A percentile compares a stretch with the other conserved stretches of the same genome.
Conservation (phyloP, 1,139 yeast genomes). For the Yamadazyma spencermartinsiae region DNA sequence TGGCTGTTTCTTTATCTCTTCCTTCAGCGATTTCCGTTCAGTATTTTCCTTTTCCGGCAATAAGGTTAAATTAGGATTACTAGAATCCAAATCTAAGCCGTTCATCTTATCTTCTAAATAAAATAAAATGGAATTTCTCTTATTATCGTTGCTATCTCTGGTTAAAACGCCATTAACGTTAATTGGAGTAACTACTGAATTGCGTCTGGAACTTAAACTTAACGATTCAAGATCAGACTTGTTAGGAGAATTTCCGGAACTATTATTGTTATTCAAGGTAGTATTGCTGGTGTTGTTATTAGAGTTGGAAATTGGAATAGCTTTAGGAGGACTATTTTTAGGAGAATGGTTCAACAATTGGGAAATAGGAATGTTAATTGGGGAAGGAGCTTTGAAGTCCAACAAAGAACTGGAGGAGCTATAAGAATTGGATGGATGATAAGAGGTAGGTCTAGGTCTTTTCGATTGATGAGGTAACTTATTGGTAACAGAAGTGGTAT, state of each 20-base stretch:
- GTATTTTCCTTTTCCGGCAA: constrained; percentile 9
- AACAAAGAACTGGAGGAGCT: constrained; percentile 51
- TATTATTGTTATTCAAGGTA: constrained; percentile 33
- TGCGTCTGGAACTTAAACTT: constrained; percentile 30
- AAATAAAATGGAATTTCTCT: constrained; percentile 45
- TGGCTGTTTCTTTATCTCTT: neutral
- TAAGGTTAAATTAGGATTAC: constrained; percentile 2
- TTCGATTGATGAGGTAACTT: constrained; percentile 46
- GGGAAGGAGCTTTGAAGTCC: constrained; percentile 25
- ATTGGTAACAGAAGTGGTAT: constrained; percentile 14
- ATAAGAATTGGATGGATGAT: constrained; percentile 76
- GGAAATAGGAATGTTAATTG: constrained; percentile 36
- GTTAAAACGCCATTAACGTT: constrained; percentile 51
- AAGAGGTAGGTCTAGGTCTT: constrained; percentile 79
- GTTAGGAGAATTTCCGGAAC: constrained; percentile 14
- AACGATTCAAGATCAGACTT: constrained; percentile 17
- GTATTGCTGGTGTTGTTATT: constrained; percentile 37
- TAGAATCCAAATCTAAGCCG: constrained; percentile 35
- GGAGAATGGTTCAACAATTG: constrained; percentile 43
- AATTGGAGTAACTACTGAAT: constrained; percentile 46
- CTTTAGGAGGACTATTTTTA: constrained; percentile 22
- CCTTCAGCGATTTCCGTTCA: no score
- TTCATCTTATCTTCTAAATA: constrained; percentile 51
- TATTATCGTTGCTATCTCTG: constrained; percentile 30
- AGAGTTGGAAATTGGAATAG: constrained; percentile 11